Percentiles rank a stretch among this genome's conserved stretches.
Evolutionary conservation across 306 rosid genomes (phyloP).

Genomic region (Biancaea sappan): DNA sequence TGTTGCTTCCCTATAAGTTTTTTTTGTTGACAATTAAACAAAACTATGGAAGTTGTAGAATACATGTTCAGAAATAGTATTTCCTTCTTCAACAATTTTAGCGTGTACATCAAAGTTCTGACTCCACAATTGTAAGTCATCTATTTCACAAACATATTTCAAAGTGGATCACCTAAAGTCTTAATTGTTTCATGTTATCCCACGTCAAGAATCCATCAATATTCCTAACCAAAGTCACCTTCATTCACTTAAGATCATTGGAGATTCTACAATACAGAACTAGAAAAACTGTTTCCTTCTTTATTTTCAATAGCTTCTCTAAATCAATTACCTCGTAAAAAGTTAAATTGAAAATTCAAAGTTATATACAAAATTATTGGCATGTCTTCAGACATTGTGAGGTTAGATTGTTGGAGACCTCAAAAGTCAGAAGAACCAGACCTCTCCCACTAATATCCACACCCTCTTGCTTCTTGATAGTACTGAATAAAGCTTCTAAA

Average conservation of each 20-base stretch:
- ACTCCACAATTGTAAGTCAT: background rate
- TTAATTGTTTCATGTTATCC: background rate
- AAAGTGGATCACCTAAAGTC: background rate
- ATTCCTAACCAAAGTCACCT: background rate
- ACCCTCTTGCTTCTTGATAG: constrained; percentile 12
- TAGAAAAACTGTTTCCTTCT: background rate
- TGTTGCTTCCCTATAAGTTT: background rate
- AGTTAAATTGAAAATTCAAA: background rate
- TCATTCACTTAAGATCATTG: constrained; percentile 9
- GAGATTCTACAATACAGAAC: background rate
- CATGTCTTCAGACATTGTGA: background rate
- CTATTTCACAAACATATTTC: background rate
- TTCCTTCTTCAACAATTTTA: constrained; percentile 1
- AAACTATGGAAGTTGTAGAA: background rate
- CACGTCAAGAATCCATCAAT: background rate
- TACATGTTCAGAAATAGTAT: background rate
- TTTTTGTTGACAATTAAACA: background rate
- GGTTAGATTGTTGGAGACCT: constrained; percentile 16
- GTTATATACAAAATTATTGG: background rate
- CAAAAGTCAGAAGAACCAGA: background rate
- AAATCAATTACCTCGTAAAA: background rate
- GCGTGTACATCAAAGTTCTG: background rate
- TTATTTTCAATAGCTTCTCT: background rate
- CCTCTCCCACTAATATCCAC: constrained; percentile 17
- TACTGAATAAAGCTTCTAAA: constrained; percentile 10